Base-by-base conservation (phyloP, 2,329 filamentous ascomycete genomes). In the Fusarium sublunatum region DNA sequence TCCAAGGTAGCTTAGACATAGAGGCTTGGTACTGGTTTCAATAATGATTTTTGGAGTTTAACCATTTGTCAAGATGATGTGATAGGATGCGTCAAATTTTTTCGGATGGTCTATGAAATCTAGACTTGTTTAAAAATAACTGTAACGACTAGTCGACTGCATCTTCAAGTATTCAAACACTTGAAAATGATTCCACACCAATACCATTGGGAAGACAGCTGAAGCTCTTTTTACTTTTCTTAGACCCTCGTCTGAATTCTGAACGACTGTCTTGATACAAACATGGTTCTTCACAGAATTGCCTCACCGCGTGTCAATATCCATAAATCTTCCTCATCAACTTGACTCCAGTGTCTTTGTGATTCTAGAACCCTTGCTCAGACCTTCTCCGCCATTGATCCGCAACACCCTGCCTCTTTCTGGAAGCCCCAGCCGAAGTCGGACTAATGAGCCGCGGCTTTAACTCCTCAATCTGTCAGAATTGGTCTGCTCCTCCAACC, bases 401-500 rank as follows among this genome's bases (percentile, higher is more conserved):
- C 19, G 19, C 19, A 19, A 19, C 19, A 19, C 19, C 19, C 34
- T 19, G n/a, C n/a, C 4, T 19, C n/a, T 12, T 5, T 48, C 26
- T 46, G 12, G 6, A 13, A 36, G 24, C 12, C 34, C 6, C 13
- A 15, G 38, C 45, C 45, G 19, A 24, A n/a, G 24, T 39, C 34
- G 45, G 34, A 11, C 11, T 12, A 38, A 22, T 15, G 22, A 39
- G n/a, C 45, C 34, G n/a, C 15, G 45, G 25, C 32, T 6, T 48
- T 38, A 15, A 15, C 15, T 10, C 34, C 19, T 35, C 24, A 47
- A 28, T 34, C 32, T n/a, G 36, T 26, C 32, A 29, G 29, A 46
- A 22, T 8, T 48, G 34, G 45, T 48, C 34, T 48, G 45, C 45
- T 48, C 45, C 45, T 48, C 45, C 45, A 48, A 29, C 22, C 29